Percentiles rank a stretch among this genome's conserved stretches.
Conservation (phyloP, 2,329 filamentous ascomycete species). For the Colletotrichum sp. region DNA sequence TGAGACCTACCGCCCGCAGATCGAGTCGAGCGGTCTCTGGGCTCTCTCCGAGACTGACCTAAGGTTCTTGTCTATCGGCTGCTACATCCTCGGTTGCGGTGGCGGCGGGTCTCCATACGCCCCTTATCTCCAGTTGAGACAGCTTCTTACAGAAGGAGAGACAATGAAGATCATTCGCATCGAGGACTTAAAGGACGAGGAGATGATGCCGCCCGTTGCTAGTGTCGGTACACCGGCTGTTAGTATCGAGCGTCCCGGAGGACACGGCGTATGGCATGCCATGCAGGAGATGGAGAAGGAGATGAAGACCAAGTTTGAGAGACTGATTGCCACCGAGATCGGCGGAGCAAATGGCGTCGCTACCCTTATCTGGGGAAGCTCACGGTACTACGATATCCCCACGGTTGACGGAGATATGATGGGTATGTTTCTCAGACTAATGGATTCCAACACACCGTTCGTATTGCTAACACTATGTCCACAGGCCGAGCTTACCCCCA, state of each 20-base stretch:
- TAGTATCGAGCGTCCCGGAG: conserved; percentile 22
- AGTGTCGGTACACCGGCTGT: conserved; percentile 26
- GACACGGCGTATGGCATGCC: conserved; percentile 20
- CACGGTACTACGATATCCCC: conserved; percentile 35
- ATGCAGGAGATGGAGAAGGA: conserved; percentile 16
- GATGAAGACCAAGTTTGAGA: conserved; percentile 5
- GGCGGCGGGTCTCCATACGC: conserved; percentile 27
- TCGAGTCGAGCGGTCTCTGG: conserved; percentile 20
- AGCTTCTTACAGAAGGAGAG: conserved; percentile 22
- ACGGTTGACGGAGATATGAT: conserved; percentile 43
- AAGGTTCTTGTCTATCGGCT: conserved; percentile 26
- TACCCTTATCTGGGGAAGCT: conserved; percentile 42
- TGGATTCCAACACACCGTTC: conserved; percentile 28
- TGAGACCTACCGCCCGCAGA: conserved; percentile 5
- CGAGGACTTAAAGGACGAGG: conserved; percentile 24
- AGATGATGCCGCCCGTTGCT: conserved; percentile 24
- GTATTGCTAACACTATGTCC: background rate
- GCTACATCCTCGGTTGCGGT: conserved; percentile 28
- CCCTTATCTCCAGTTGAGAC: conserved; percentile 23
- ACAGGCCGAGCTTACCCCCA: conserved; percentile 29
- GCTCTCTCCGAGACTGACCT: conserved; percentile 25
- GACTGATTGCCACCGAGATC: conserved; percentile 38
- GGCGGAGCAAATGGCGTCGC: conserved; percentile 58
- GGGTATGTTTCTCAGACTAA: conserved; percentile 25
- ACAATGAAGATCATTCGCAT: conserved; percentile 22